phyloP scores from a whole-genome alignment of 1,284 basidiomycete species.

The Ceratobasidium sp. region DNA sequence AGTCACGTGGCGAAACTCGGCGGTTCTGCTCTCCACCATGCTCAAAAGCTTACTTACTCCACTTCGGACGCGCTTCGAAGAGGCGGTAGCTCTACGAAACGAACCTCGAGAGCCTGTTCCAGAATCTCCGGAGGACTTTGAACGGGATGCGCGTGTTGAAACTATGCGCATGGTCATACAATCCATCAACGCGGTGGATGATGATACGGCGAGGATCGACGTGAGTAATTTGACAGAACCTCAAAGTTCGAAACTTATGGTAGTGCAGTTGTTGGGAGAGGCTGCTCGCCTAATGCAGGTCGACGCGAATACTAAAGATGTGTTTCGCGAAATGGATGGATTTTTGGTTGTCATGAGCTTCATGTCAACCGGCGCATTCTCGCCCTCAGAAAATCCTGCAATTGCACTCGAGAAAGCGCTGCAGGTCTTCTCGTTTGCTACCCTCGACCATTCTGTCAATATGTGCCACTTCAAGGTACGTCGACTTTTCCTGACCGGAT shows the following conservation, averaged over 20 bases:
- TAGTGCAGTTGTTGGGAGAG: conserved; percentile 62
- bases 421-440: conserved; percentile 72
- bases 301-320: conserved; percentile 73
- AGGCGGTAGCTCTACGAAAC: conserved; percentile 21
- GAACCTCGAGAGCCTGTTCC: conserved; percentile 33
- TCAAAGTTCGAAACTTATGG: conserved; percentile 5
- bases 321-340: conserved; percentile 83
- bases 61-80: conserved; percentile 47
- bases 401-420: conserved; percentile 62
- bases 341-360: conserved; percentile 79
- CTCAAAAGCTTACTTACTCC: conserved; percentile 46
- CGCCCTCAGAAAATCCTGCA: conserved; percentile 64
- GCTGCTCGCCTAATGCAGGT: conserved; percentile 72
- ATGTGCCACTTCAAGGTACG: conserved; percentile 74
- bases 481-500: not conserved
- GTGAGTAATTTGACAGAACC: conserved; percentile 57
- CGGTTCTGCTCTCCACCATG: conserved; percentile 16
- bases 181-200: conserved; percentile 70
- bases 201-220: conserved; percentile 63
- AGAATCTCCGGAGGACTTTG: conserved; percentile 74
- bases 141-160: conserved; percentile 76
- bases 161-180: conserved; percentile 77
- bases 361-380: conserved; percentile 62
- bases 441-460: conserved; percentile 70
- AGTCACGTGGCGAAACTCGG: conserved; percentile 24